Evolutionary conservation across 257 asterid genomes (phyloP).

Genomic region (Penstemon davidsonii): DNA sequence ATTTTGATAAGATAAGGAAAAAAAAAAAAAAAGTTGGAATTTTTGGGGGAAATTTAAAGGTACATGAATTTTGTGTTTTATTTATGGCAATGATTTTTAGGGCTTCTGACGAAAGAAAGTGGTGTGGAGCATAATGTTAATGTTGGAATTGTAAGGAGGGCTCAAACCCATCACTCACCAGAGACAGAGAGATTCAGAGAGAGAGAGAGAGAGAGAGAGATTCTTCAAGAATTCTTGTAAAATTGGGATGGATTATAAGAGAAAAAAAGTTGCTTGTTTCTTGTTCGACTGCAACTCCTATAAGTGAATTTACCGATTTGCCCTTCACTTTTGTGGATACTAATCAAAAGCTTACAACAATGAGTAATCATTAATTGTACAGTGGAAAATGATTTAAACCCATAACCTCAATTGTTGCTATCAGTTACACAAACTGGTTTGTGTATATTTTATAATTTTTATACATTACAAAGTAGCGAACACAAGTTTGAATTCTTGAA

Average conservation of each 20-base stretch:
- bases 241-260: constrained; percentile 32
- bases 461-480: too few species aligned
- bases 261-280: constrained; percentile 43
- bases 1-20: constrained; percentile 22
- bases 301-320: constrained; percentile 18
- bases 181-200: constrained; percentile 27
- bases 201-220: neutral
- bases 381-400: too few species aligned
- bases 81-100: neutral
- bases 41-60: constrained; percentile 13
- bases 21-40: constrained; percentile 22
- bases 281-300: constrained; percentile 34
- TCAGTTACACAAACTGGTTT: too few species aligned
- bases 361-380: too few species aligned
- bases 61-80: neutral
- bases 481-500: too few species aligned
- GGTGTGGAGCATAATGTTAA: constrained; percentile 22
- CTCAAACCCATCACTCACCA: constrained; percentile 37
- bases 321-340: constrained; percentile 26
- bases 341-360: too few species aligned
- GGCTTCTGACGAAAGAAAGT: constrained; percentile 60
- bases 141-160: constrained; percentile 46
- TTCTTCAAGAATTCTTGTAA: constrained; percentile 32
- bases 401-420: too few species aligned
- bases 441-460: too few species aligned